Evolutionary conservation across 352 stramenopile genomes (phyloP).

Genomic region (Phytopythium delawarense): DNA sequence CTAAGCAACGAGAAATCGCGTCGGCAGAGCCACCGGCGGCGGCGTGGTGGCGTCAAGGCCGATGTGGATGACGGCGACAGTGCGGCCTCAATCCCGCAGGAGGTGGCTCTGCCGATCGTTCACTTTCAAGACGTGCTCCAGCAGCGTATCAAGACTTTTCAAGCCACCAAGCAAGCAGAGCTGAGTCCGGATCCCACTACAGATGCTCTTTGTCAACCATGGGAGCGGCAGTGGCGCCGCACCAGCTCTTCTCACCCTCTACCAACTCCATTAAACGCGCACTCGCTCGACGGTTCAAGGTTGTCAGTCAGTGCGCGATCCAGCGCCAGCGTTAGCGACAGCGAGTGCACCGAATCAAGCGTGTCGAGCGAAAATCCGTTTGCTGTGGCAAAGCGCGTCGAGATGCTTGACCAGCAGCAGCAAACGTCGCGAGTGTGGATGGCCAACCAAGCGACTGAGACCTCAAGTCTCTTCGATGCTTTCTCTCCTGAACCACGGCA

Average conservation of each 20-base stretch:
- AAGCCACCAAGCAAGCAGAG: not conserved
- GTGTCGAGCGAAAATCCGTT: not conserved
- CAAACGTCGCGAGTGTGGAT: conserved; percentile 11
- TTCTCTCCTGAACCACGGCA: not conserved
- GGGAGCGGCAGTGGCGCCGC: not conserved
- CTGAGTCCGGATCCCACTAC: not conserved
- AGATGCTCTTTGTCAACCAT: not conserved
- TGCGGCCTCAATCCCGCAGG: not conserved
- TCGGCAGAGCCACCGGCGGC: not conserved
- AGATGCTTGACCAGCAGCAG: conserved; percentile 12
- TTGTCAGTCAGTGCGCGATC: not conserved
- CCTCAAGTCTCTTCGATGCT: not conserved
- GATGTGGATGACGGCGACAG: not conserved
- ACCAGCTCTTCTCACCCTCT: not conserved
- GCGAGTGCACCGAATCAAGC: not conserved
- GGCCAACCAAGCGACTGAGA: conserved; percentile 20
- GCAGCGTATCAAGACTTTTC: not conserved
- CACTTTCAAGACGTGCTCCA: conserved; percentile 2
- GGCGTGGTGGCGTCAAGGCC: not conserved
- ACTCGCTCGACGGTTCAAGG: not conserved
- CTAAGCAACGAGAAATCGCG: not conserved
- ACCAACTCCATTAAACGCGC: not conserved
- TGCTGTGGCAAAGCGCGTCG: not conserved
- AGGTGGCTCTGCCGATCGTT: not conserved
- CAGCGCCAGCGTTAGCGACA: not conserved